phyloP scores from a whole-genome alignment of 164 flowering plant species.

The Aristolochia contorta region DNA sequence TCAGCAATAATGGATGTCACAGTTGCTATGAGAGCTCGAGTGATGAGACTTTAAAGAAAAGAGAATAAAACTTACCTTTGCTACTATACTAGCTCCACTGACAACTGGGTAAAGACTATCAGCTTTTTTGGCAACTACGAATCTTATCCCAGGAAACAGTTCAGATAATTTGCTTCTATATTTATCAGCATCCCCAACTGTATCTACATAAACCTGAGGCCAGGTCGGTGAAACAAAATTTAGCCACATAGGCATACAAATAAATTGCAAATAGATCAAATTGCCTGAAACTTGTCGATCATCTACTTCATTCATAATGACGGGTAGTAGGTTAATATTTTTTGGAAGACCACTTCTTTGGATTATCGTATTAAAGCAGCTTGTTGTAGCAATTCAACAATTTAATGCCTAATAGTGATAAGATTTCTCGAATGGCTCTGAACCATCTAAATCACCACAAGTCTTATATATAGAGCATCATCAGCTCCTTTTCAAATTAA shows the following conservation, averaged over 20 bases:
- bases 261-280: not conserved
- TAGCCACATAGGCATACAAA: not conserved
- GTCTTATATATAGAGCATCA: too few relatives aligned
- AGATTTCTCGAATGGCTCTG: too few relatives aligned
- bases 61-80: conserved; percentile 46
- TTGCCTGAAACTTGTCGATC: not conserved
- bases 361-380: too few relatives aligned
- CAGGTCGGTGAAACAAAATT: conserved; percentile 3
- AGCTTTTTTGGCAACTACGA: conserved; percentile 93
- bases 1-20: not conserved
- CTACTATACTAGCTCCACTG: conserved; percentile 95
- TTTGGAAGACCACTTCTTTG: too few relatives aligned
- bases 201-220: conserved; percentile 83
- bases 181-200: conserved; percentile 92
- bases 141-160: conserved; percentile 67
- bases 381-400: too few relatives aligned
- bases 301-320: too few relatives aligned
- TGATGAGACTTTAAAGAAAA: not conserved
- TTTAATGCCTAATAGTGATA: too few relatives aligned
- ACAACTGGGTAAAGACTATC: conserved; percentile 96
- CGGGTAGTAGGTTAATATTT: too few relatives aligned
- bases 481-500: too few relatives aligned
- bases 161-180: conserved; percentile 58
- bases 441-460: too few relatives aligned
- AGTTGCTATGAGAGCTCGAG: not conserved